Percentiles rank a stretch among this genome's conserved stretches.
Conservation (phyloP, 2,329 filamentous ascomycete species). For the Diaporthe sp. region DNA sequence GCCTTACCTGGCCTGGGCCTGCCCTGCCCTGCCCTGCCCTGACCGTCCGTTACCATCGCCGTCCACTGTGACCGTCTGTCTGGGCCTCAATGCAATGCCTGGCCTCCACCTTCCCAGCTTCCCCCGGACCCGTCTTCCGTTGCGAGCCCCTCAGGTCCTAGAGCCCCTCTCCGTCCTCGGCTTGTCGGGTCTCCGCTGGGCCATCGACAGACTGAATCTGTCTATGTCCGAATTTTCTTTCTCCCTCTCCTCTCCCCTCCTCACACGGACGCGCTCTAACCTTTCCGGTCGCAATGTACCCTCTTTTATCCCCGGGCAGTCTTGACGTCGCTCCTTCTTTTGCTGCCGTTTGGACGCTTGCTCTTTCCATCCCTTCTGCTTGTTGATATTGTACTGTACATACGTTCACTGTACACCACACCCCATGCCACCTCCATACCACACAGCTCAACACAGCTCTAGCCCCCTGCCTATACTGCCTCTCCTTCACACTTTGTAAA, state of each 20-base stretch:
- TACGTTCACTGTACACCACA: slow-evolving; percentile 17
- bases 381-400: slow-evolving; percentile 33
- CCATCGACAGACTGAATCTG: slow-evolving; percentile 30
- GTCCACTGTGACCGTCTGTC: slow-evolving; percentile 27
- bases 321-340: slow-evolving; percentile 31
- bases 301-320: slow-evolving; percentile 22
- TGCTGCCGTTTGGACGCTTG: slow-evolving; percentile 28
- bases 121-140: slow-evolving; percentile 28
- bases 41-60: slow-evolving; percentile 16
- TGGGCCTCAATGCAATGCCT: slow-evolving; percentile 34
- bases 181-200: slow-evolving; percentile 27
- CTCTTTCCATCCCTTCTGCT: slow-evolving; percentile 12
- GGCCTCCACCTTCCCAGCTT: slow-evolving; percentile 29
- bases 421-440: slow-evolving; percentile 3
- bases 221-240: slow-evolving; percentile 31
- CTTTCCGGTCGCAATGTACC: slow-evolving; percentile 19
- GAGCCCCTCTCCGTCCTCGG: slow-evolving; percentile 37
- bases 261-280: slow-evolving; percentile 27
- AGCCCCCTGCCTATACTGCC: neutral
- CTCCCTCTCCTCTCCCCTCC: slow-evolving; percentile 18
- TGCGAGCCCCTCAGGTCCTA: slow-evolving; percentile 33
- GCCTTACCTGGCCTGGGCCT: neutral
- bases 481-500: slow-evolving; percentile 4
- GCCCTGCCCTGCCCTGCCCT: slow-evolving; percentile 3
- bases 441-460: neutral